These are phyloP conservation scores for Daedalea quercina DNA, from an alignment of 768 basidiomycete species.

Conservation along the genomic window DNA sequence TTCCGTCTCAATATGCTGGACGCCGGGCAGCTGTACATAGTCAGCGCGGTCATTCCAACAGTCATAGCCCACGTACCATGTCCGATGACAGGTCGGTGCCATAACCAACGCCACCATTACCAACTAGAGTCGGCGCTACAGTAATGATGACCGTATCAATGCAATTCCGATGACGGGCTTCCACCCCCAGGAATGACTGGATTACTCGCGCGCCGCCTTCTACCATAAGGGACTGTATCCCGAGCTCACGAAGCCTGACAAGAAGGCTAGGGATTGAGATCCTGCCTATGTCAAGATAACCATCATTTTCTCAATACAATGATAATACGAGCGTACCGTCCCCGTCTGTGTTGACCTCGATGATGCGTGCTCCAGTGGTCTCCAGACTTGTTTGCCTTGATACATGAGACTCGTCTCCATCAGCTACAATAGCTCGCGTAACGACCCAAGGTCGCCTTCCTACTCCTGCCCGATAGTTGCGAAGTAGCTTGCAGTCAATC, in stretches of 20 bases:
- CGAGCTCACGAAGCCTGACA: conserved; percentile 41
- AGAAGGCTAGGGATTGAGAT: conserved; percentile 48
- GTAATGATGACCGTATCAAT: conserved; percentile 81
- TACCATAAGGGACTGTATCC: conserved; percentile 80
- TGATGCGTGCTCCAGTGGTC: conserved; percentile 58
- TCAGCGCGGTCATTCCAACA: conserved; percentile 20
- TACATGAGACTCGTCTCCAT: conserved; percentile 23
- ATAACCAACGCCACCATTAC: conserved; percentile 61
- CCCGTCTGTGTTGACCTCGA: conserved; percentile 36
- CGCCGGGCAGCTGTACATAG: conserved; percentile 14
- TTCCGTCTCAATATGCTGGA: conserved; percentile 22
- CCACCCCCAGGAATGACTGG: conserved; percentile 50
- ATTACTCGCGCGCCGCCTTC: conserved; percentile 91
- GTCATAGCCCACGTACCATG: conserved; percentile 14
- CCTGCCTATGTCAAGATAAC: conserved; percentile 16
- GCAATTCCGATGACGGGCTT: conserved; percentile 7
- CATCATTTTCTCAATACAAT: not conserved
- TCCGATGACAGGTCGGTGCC: conserved; percentile 20
- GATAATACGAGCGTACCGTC: conserved; percentile 4
- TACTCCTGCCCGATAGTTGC: conserved; percentile 48
- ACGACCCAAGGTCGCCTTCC: conserved; percentile 76
- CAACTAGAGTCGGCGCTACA: conserved; percentile 80
- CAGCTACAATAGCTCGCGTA: conserved; percentile 26
- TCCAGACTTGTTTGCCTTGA: conserved; percentile 39
- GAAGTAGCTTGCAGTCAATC: conserved; percentile 60